phyloP scores from a whole-genome alignment of 139 green algal genomes.

The Chlamydomonas sp. region DNA sequence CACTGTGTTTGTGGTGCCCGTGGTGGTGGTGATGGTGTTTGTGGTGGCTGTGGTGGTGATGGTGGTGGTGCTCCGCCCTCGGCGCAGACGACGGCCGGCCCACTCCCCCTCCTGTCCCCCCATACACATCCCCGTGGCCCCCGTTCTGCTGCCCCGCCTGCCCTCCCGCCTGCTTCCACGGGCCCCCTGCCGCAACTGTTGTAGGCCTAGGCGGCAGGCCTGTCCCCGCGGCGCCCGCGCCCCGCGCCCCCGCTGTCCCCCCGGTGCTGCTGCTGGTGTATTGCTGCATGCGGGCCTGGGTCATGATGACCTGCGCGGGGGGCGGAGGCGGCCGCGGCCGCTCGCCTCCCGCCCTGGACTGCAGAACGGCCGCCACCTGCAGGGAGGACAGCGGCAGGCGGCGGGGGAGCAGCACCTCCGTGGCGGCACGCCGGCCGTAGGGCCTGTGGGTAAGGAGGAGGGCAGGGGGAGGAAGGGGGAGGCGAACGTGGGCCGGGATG shows the following conservation, averaged over 20 bases:
- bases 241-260: background rate
- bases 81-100: constrained; percentile 6
- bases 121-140: too few relatives aligned
- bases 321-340: background rate
- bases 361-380: too few relatives aligned
- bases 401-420: constrained; percentile 17
- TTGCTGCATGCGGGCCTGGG: constrained; percentile 10
- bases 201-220: background rate
- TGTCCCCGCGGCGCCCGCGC: background rate
- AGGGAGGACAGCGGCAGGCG: background rate
- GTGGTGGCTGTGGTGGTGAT: background rate
- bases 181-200: too few relatives aligned
- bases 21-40: background rate
- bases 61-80: background rate
- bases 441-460: background rate
- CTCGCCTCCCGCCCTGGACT: background rate
- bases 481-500: background rate
- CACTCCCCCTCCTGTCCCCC: too few relatives aligned
- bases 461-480: background rate
- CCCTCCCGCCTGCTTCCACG: too few relatives aligned
- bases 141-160: too few relatives aligned
- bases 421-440: constrained; percentile 6
- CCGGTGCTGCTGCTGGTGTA: background rate
- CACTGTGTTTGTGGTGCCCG: too few relatives aligned
- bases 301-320: background rate